Percentiles rank a stretch among this genome's conserved stretches.
phyloP scores from a whole-genome alignment of 768 basidiomycete species.

The Lenzites betulinus region DNA sequence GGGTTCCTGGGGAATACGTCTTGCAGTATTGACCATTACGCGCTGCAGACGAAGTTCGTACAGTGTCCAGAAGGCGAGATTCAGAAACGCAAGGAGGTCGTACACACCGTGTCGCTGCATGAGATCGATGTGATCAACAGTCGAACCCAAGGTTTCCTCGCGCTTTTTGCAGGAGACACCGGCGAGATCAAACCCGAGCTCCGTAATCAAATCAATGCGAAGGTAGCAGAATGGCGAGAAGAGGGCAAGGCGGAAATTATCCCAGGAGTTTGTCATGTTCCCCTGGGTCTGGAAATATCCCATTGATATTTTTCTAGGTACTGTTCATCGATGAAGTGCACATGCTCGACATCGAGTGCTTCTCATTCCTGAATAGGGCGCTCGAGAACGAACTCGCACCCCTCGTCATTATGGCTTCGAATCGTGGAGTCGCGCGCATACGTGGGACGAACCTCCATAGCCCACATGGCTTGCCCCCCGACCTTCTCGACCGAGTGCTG shows the following conservation, averaged over 20 bases:
- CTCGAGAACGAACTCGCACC: conserved; percentile 93
- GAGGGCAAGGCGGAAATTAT: conserved; percentile 98
- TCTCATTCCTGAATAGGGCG: conserved; percentile 97
- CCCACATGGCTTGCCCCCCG: conserved; percentile 93
- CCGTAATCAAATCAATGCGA: conserved; percentile 93
- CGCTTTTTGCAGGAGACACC: conserved; percentile 92
- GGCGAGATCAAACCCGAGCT: conserved; percentile 99
- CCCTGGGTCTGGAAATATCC: not conserved
- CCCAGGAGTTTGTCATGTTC: conserved; percentile 70
- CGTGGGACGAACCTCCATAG: conserved; percentile 93
- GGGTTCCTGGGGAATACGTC: no score
- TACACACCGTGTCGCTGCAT: conserved; percentile 95
- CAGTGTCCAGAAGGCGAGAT: conserved; percentile 98
- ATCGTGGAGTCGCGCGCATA: conserved; percentile 92
- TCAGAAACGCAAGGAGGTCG: conserved; percentile 96
- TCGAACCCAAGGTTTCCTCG: conserved; percentile 97
- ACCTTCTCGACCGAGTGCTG: conserved; percentile 91
- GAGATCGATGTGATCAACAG: conserved; percentile 99
- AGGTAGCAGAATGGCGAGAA: conserved; percentile 97
- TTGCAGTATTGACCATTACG: no score
- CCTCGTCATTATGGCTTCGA: conserved; percentile 97
- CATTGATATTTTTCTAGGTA: conserved; percentile 51
- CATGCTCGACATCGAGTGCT: conserved; percentile 99
- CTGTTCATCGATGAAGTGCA: conserved; percentile 99
- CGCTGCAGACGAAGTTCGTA: conserved; percentile 87